A percentile compares a stretch with the other conserved stretches of the same genome.
phyloP scores from a whole-genome alignment of 805 yeast species.

The Suhomyces kilbournensis region DNA sequence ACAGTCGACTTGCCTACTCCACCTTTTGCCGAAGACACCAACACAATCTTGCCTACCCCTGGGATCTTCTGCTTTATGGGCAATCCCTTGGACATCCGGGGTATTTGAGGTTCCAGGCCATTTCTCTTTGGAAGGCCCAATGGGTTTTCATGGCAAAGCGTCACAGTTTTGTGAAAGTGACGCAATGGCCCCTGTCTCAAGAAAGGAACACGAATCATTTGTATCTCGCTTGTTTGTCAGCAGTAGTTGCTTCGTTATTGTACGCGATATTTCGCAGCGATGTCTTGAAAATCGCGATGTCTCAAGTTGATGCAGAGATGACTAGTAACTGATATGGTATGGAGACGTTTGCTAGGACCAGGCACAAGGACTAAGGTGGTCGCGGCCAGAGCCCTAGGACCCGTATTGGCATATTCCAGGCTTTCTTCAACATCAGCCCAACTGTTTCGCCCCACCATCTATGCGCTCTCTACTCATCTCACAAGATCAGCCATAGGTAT shows the following conservation, averaged over 20 bases:
- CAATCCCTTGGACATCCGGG: constrained; percentile 49
- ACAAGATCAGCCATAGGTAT: constrained; percentile 86
- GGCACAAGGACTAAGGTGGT: background rate
- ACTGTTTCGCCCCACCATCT: constrained; percentile 62
- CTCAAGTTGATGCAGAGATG: background rate
- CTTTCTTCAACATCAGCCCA: background rate
- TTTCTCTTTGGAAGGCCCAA: constrained; percentile 34
- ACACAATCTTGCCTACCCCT: constrained; percentile 57
- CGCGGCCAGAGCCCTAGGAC: background rate
- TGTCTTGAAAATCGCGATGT: background rate
- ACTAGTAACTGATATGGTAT: background rate
- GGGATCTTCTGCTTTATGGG: constrained; percentile 56
- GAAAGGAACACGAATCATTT: background rate
- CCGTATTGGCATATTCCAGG: background rate
- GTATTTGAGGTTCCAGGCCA: constrained; percentile 24
- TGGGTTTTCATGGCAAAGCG: constrained; percentile 35
- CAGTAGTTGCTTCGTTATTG: background rate
- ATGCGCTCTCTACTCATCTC: constrained; percentile 83
- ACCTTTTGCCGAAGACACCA: constrained; percentile 76
- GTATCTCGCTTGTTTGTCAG: background rate
- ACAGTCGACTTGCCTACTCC: constrained; percentile 83
- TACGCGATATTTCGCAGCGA: background rate
- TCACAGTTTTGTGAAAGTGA: background rate
- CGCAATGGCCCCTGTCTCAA: background rate
- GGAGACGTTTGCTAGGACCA: background rate